Evolutionary conservation across 352 stramenopile genomes (phyloP).

Genomic region (Pythium aphanidermatum): DNA sequence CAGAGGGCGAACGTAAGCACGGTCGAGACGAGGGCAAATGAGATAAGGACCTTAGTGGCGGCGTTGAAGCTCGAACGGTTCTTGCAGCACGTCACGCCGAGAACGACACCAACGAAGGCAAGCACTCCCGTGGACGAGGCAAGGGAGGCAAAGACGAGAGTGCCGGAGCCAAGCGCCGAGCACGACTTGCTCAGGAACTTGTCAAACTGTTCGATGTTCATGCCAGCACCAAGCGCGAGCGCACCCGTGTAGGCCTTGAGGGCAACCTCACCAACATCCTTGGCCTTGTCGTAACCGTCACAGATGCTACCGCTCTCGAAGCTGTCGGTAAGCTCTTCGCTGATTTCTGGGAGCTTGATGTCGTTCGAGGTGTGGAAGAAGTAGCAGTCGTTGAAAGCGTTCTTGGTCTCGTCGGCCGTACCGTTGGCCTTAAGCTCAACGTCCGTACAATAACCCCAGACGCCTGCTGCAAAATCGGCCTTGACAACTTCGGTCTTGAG

Average conservation of each 20-base stretch:
- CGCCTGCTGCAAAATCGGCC: constrained; percentile 45
- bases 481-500: constrained; percentile 25
- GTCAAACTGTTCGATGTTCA: constrained; percentile 46
- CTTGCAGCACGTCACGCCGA: constrained; percentile 70
- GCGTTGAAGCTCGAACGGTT: constrained; percentile 54
- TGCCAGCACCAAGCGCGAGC: constrained; percentile 34
- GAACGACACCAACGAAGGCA: constrained; percentile 41
- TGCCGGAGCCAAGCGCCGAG: constrained; percentile 31
- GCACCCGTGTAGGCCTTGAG: constrained; percentile 26
- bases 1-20: constrained; percentile 57
- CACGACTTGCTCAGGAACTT: constrained; percentile 61
- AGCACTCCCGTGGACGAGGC: constrained; percentile 33
- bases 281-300: constrained; percentile 38
- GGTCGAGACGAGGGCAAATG: constrained; percentile 32
- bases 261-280: constrained; percentile 18
- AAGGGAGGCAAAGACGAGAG: constrained; percentile 39
- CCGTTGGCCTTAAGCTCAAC: constrained; percentile 28
- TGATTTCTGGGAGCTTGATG: constrained; percentile 31
- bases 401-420: constrained; percentile 17
- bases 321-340: constrained; percentile 33
- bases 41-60: constrained; percentile 35
- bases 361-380: constrained; percentile 64
- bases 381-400: constrained; percentile 60
- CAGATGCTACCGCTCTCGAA: constrained; percentile 55
- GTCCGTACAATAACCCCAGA: constrained; percentile 68